Conservation (phyloP, 768 basidiomycete species). For the Artomyces pyxidatus region DNA sequence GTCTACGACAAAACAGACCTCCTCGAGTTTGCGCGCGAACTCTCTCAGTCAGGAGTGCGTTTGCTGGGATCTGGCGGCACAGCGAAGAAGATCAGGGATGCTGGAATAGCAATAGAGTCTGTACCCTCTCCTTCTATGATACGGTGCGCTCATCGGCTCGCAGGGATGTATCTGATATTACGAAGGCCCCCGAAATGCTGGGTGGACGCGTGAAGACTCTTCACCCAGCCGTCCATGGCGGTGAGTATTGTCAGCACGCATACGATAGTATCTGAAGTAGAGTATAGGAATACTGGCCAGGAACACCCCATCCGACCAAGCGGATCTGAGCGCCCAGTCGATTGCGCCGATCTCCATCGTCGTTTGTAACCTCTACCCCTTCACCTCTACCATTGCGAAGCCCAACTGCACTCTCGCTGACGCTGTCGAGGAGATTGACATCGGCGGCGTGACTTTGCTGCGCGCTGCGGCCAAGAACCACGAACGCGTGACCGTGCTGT, state of each 20-base stretch:
- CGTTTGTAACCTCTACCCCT: slow-evolving; percentile 98
- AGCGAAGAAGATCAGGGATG: slow-evolving; percentile 93
- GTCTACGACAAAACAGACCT: slow-evolving; percentile 95
- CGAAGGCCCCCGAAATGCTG: slow-evolving; percentile 97
- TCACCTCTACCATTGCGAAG: slow-evolving; percentile 82
- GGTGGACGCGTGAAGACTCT: slow-evolving; percentile 98
- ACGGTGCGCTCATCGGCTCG: not conserved
- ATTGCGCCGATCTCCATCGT: slow-evolving; percentile 95
- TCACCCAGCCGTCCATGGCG: slow-evolving; percentile 96
- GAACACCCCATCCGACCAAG: slow-evolving; percentile 81
- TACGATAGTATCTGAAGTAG: not conserved
- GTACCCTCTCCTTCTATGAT: slow-evolving; percentile 23
- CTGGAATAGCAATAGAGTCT: slow-evolving; percentile 84
- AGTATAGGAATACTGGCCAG: slow-evolving; percentile 85
- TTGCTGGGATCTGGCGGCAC: slow-evolving; percentile 95
- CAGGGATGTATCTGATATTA: slow-evolving; percentile 96
- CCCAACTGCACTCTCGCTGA: slow-evolving; percentile 85
- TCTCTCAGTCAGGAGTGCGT: slow-evolving; percentile 72
- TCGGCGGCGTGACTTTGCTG: slow-evolving; percentile 95
- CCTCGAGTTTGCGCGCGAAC: slow-evolving; percentile 80
- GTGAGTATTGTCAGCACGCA: too few relatives aligned
- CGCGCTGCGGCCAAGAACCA: slow-evolving; percentile 99
- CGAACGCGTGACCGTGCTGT: slow-evolving; percentile 81
- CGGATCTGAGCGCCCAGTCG: slow-evolving; percentile 71
- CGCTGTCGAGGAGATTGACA: slow-evolving; percentile 97